These are phyloP conservation scores for Leccinum ponderosum DNA, from an alignment of 1,284 basidiomycete species.

Conservation along the genomic window DNA sequence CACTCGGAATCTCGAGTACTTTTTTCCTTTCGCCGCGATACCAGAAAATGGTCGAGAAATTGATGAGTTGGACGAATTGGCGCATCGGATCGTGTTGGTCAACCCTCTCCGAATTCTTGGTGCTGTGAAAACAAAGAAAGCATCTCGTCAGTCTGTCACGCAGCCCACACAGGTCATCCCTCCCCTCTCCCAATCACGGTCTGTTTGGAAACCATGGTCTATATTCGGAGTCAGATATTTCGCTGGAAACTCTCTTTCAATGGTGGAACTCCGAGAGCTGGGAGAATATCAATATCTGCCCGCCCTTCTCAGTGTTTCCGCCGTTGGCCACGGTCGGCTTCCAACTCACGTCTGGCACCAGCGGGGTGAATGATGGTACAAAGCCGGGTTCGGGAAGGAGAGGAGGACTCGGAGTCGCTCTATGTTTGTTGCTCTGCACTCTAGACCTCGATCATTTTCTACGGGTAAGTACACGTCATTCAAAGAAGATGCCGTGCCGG, in stretches of 20 bases:
- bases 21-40: constrained; percentile 92
- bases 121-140: constrained; percentile 96
- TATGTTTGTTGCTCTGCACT: no score
- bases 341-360: no score
- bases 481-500: no score
- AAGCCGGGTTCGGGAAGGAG: no score
- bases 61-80: constrained; percentile 79
- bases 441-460: no score
- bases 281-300: constrained; percentile 74
- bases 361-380: no score
- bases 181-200: constrained; percentile 96
- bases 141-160: constrained; percentile 93
- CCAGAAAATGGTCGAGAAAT: constrained; percentile 99
- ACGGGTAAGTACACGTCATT: no score
- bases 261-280: constrained; percentile 98
- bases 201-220: constrained; percentile 82
- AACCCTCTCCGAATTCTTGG: constrained; percentile 95
- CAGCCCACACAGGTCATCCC: constrained; percentile 98
- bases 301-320: no score
- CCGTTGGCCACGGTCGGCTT: no score
- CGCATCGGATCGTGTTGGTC: constrained; percentile 95
- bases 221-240: constrained; percentile 98
- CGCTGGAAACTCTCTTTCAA: constrained; percentile 96
- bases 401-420: no score
- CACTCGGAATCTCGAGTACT: constrained; percentile 62